Percentiles rank a stretch among this genome's conserved stretches.
phyloP scores from a whole-genome alignment of 73 alveolate species.

The Blepharisma stoltei region DNA sequence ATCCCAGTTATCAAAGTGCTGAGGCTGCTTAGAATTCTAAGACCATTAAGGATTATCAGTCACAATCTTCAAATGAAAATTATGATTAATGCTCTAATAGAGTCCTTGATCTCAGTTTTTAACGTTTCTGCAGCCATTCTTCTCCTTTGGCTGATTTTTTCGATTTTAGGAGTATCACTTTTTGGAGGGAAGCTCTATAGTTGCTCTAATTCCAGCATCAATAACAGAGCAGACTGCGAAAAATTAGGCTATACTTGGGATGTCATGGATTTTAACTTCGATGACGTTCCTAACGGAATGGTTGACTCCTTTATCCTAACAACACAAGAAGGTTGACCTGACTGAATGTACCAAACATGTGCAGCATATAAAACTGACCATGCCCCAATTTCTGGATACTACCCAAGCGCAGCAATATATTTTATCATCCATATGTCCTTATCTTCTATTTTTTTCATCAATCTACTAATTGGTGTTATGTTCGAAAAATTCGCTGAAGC shows the following conservation, averaged over 20 bases:
- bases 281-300: slow-evolving; percentile 82
- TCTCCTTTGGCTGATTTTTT: slow-evolving; percentile 91
- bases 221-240: slow-evolving; percentile 34
- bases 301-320: slow-evolving; percentile 81
- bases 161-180: slow-evolving; percentile 77
- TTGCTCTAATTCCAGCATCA: slow-evolving; percentile 31
- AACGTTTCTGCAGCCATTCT: slow-evolving; percentile 77
- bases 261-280: slow-evolving; percentile 68
- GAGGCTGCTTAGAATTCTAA: slow-evolving; percentile 81
- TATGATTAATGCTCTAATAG: slow-evolving; percentile 75
- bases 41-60: slow-evolving; percentile 87
- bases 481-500: slow-evolving; percentile 87
- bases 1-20: slow-evolving; percentile 71
- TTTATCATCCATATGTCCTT: slow-evolving; percentile 77
- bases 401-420: slow-evolving; percentile 69
- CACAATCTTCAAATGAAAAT: slow-evolving; percentile 83
- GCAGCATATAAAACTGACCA: slow-evolving; percentile 55
- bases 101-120: slow-evolving; percentile 78
- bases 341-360: slow-evolving; percentile 55
- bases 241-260: slow-evolving; percentile 65
- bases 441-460: slow-evolving; percentile 86
- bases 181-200: slow-evolving; percentile 81
- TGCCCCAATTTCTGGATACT: slow-evolving; percentile 70
- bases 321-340: slow-evolving; percentile 95
- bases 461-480: slow-evolving; percentile 93